A percentile compares a stretch with the other conserved stretches of the same genome.
These are phyloP conservation scores for Guyanaporus albipodus DNA, from an alignment of 768 basidiomycete species.

Conservation along the genomic window DNA sequence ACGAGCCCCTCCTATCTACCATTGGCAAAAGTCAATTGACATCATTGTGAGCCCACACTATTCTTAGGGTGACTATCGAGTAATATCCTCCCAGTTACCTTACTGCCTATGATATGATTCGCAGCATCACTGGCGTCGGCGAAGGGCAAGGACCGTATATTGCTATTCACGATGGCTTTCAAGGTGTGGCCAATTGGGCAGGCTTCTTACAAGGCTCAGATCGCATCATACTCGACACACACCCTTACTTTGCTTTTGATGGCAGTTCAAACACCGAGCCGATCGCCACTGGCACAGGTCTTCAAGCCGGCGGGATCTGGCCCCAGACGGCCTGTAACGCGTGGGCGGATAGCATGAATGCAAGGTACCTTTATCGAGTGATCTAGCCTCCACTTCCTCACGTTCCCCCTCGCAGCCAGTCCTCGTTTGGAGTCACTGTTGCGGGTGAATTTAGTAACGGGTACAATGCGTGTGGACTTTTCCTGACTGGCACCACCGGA, in stretches of 20 bases:
- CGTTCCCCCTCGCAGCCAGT: slow-evolving; percentile 32
- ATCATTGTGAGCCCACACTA: slow-evolving; percentile 50
- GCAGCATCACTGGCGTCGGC: slow-evolving; percentile 69
- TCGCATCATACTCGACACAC: slow-evolving; percentile 58
- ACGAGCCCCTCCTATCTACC: slow-evolving; percentile 50
- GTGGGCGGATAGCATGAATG: slow-evolving; percentile 59
- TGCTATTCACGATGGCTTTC: slow-evolving; percentile 63
- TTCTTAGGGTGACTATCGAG: background rate
- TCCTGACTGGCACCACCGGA: slow-evolving; percentile 34
- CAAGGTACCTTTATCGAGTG: slow-evolving; percentile 24
- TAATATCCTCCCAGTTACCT: slow-evolving; percentile 42
- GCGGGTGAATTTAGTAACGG: slow-evolving; percentile 77
- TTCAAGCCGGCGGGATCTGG: slow-evolving; percentile 43
- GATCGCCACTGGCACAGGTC: slow-evolving; percentile 31
- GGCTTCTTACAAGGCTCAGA: slow-evolving; percentile 56
- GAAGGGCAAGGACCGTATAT: slow-evolving; percentile 56
- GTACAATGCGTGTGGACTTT: slow-evolving; percentile 62
- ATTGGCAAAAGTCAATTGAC: slow-evolving; percentile 54
- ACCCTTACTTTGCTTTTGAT: slow-evolving; percentile 66
- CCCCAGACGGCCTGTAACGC: slow-evolving; percentile 47
- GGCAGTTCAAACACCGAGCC: slow-evolving; percentile 33
- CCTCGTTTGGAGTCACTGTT: slow-evolving; percentile 62
- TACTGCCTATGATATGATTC: slow-evolving; percentile 58
- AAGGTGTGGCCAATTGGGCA: slow-evolving; percentile 41
- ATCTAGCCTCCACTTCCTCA: background rate